Base-by-base conservation (phyloP, 345 rosid species). In the Pistacia integerrima region DNA sequence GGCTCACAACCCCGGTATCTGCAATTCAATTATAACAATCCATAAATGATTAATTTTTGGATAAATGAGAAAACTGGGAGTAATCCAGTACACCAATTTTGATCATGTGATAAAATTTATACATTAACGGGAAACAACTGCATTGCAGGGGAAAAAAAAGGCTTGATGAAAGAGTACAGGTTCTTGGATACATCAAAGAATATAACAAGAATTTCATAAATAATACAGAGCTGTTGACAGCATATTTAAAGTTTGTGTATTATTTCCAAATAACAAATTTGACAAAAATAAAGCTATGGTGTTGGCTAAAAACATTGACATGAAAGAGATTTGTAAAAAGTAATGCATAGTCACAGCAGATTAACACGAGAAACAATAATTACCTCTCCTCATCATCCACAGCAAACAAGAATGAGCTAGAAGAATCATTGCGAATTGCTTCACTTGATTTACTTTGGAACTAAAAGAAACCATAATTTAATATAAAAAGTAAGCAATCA, bases 1-100 rank as follows among this genome's bases (percentile, higher is more conserved):
- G 95, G 97, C 85, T 87, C 93, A 76, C 99, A 96, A 76, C 86
- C 81, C 79, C 77, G 82, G 71, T 88, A 93, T 79, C 99, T 96
- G 94, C 81, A 76, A 75, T 72, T 18, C 62, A 69, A 74, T 58
- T 77, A 76, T 20, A 2, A 22, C 46, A 41, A 51, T 49, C 8
- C 20, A 63, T 73, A 11, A 51, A 36, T 16, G 16, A 20, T 30
- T 70, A 57, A 63, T 0, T 18, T 46, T 61, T 59, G 28, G 1
- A 1, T 69, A 46, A 9, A 17, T 60, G 25, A 10, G 22, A 46
- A 5, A 48, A 30, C 55, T 20, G 12, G 36, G 20, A 8, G 8
- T 38, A 16, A 25, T 58, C n/a, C 20, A 60, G 48, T 2, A 9
- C 28, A 60, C 44, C 13, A 41, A 49, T 49, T 59, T 38, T 38